These are phyloP conservation scores for Candida glucosophila DNA, from an alignment of 1,139 yeast genomes.

Conservation along the genomic window DNA sequence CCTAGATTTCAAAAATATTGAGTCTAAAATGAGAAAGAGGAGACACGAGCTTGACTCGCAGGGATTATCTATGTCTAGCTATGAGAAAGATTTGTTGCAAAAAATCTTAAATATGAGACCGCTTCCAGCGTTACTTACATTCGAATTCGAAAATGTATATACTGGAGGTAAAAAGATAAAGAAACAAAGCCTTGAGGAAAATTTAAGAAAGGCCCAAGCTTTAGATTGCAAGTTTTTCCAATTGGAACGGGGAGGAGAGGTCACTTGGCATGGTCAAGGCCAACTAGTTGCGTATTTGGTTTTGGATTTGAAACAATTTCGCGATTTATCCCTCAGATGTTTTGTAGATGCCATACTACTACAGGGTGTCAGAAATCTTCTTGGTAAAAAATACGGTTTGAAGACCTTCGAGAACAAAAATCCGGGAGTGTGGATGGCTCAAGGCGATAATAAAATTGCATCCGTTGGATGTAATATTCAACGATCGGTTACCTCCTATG, in stretches of 20 bases:
- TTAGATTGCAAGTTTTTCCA: conserved; percentile 49
- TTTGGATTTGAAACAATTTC: conserved; percentile 59
- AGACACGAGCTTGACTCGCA: conserved; percentile 27
- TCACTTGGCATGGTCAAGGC: conserved; percentile 95
- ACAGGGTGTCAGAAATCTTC: conserved; percentile 47
- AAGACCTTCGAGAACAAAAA: conserved; percentile 45
- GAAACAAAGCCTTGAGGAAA: conserved; percentile 26
- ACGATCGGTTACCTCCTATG: conserved; percentile 81
- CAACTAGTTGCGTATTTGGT: conserved; percentile 84
- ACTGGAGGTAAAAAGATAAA: conserved; percentile 85
- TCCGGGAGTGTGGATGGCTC: conserved; percentile 79
- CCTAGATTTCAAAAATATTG: conserved; percentile 52
- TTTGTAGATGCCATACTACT: conserved; percentile 66
- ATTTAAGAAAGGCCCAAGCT: conserved; percentile 29
- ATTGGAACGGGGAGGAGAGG: conserved; percentile 90
- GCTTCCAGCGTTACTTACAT: conserved; percentile 58
- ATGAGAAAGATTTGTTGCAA: conserved; percentile 36
- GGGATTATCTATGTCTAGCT: conserved; percentile 34
- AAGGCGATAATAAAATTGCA: conserved; percentile 55
- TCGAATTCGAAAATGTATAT: conserved; percentile 76
- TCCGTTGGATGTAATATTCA: conserved; percentile 86
- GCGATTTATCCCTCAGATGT: conserved; percentile 58
- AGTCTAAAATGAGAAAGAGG: conserved; percentile 36
- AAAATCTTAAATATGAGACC: conserved; percentile 48
- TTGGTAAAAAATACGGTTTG: conserved; percentile 39